A percentile compares a stretch with the other conserved stretches of the same genome.
Conservation (phyloP, 768 basidiomycete genomes). For the Termitomyces sp. region DNA sequence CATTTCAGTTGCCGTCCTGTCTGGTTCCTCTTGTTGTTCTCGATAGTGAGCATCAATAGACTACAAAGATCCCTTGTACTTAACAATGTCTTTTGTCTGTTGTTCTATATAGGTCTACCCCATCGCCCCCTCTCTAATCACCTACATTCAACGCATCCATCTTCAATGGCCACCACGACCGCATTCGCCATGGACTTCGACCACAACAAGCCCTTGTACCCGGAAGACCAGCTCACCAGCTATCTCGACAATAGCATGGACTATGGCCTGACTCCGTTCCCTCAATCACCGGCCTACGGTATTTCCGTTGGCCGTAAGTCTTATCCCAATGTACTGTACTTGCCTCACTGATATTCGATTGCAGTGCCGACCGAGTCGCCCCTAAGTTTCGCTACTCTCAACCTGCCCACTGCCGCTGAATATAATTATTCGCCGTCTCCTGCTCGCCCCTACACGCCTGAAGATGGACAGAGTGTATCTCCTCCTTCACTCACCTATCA, state of each 20-base stretch:
- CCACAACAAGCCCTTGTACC: conserved; percentile 38
- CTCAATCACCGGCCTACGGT: conserved; percentile 51
- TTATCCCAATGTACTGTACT: not conserved
- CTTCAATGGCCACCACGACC: conserved; percentile 21
- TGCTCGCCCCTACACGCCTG: conserved; percentile 65
- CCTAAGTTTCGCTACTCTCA: conserved; percentile 59
- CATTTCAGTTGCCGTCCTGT: conserved; percentile 27
- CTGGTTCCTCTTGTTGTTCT: conserved; percentile 20
- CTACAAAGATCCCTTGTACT: conserved; percentile 23
- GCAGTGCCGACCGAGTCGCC: conserved; percentile 56
- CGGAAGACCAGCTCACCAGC: conserved; percentile 37
- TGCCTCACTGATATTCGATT: conserved; percentile 10
- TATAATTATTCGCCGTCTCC: conserved; percentile 59
- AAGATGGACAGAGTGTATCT: conserved; percentile 56
- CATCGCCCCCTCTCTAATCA: conserved; percentile 16
- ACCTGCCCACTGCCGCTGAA: conserved; percentile 42
- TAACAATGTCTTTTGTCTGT: conserved; percentile 17
- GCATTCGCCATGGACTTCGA: conserved; percentile 43
- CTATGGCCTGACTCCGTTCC: conserved; percentile 65
- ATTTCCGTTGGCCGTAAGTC: conserved; percentile 62
- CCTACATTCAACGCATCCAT: not conserved
- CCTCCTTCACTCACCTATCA: conserved; percentile 67
- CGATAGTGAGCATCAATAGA: conserved; percentile 17
- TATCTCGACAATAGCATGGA: conserved; percentile 50
- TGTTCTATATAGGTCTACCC: conserved; percentile 18